A percentile compares a stretch with the other conserved stretches of the same genome.
Conservation (phyloP, 345 rosid genomes). For the Eutrema yunnanense region DNA sequence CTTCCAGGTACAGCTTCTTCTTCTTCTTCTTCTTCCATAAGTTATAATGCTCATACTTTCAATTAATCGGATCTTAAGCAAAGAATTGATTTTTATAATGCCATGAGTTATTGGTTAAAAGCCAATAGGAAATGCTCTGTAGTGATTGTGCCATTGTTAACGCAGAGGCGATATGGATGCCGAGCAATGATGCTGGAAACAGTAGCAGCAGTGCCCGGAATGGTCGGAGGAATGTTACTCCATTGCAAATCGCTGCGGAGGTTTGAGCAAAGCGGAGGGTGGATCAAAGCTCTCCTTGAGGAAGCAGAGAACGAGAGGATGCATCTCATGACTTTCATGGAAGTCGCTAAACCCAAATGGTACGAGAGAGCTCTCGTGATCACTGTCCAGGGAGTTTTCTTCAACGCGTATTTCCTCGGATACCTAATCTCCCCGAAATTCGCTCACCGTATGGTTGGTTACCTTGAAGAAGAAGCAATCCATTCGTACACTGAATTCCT, state of each 20-base stretch:
- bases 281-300: conserved; percentile 71
- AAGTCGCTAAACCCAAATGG: conserved; percentile 65
- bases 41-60: too few species aligned
- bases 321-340: conserved; percentile 94
- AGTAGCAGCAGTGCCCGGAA: conserved; percentile 79
- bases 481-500: conserved; percentile 78
- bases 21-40: too few species aligned
- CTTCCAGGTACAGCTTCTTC: conserved; percentile 48
- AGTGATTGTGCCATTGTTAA: background rate
- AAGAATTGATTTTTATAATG: background rate
- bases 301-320: conserved; percentile 90
- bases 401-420: conserved; percentile 70
- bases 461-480: conserved; percentile 84
- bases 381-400: conserved; percentile 69
- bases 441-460: conserved; percentile 74
- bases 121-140: background rate
- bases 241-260: conserved; percentile 69
- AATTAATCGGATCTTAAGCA: background rate
- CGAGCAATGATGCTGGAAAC: conserved; percentile 91
- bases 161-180: conserved; percentile 64
- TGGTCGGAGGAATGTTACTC: conserved; percentile 75
- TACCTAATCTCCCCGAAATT: conserved; percentile 68
- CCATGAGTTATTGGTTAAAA: background rate
- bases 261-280: conserved; percentile 80
- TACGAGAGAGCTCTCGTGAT: conserved; percentile 71